Conservation (phyloP, 441 rosid species). For the Melastoma candidum region DNA sequence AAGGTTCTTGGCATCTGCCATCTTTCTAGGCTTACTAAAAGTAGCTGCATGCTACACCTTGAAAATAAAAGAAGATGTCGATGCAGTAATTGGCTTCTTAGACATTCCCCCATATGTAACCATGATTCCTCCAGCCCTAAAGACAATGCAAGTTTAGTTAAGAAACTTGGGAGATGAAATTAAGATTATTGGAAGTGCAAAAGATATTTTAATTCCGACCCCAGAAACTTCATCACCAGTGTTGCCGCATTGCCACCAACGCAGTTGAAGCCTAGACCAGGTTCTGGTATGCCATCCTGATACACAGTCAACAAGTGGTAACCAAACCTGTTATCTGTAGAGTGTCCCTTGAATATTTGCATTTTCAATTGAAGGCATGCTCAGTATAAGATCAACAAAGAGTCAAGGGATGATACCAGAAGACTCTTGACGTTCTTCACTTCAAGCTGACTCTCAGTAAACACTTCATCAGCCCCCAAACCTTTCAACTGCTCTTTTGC, state of each 20-base stretch:
- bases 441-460: conserved; percentile 62
- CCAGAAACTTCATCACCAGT: conserved; percentile 67
- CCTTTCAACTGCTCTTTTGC: conserved; percentile 48
- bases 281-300: conserved; percentile 55
- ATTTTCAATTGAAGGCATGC: conserved; percentile 2
- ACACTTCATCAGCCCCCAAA: conserved; percentile 86
- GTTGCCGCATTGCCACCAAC: conserved; percentile 87
- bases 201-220: conserved; percentile 23
- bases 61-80: conserved; percentile 80
- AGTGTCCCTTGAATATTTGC: not conserved
- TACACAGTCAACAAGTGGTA: conserved; percentile 10
- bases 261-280: conserved; percentile 75
- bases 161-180: conserved; percentile 3
- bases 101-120: conserved; percentile 98
- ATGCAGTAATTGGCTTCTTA: conserved; percentile 57
- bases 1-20: no score
- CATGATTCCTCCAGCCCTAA: conserved; percentile 74
- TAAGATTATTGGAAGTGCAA: not conserved
- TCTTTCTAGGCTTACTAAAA: no score
- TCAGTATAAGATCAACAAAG: conserved; percentile 1
- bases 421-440: conserved; percentile 75
- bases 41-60: conserved; percentile 30
- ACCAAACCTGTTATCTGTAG: not conserved
- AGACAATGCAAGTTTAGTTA: conserved; percentile 5
- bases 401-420: conserved; percentile 40